Evolutionary conservation across 164 flowering plant species (phyloP).

Genomic region (Dillenia turbinata): DNA sequence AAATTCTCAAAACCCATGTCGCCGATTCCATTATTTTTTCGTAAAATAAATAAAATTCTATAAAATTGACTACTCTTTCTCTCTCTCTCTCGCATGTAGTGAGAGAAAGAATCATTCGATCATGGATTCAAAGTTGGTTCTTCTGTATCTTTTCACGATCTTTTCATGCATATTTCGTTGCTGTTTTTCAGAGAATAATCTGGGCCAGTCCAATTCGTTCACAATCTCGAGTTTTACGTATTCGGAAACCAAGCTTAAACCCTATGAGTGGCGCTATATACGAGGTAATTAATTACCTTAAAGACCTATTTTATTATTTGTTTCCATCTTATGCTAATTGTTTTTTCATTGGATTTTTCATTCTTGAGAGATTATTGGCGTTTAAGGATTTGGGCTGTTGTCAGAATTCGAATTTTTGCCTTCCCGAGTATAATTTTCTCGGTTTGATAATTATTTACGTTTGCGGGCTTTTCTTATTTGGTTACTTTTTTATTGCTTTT

Average conservation of each 20-base stretch:
- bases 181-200: conserved; percentile 12
- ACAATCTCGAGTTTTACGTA: conserved; percentile 61
- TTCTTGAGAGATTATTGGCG: conserved; percentile 1
- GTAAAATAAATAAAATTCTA: no score
- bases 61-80: neutral
- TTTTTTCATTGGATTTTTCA: neutral
- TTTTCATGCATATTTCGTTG: conserved; percentile 6
- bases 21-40: no score
- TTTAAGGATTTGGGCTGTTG: conserved; percentile 5
- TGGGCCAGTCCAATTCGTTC: conserved; percentile 25
- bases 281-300: conserved; percentile 44
- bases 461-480: no score
- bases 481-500: no score
- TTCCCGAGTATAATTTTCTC: no score
- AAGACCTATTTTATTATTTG: neutral
- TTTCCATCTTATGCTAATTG: neutral
- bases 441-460: no score
- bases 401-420: conserved; percentile 1
- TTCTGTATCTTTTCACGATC: conserved; percentile 17
- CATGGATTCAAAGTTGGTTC: no score
- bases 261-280: conserved; percentile 66
- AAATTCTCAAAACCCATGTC: no score
- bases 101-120: no score
- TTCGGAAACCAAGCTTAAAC: conserved; percentile 43
- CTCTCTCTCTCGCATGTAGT: neutral